Base-by-base conservation (phyloP, 345 rosid species). In the Microthlaspi erraticum region DNA sequence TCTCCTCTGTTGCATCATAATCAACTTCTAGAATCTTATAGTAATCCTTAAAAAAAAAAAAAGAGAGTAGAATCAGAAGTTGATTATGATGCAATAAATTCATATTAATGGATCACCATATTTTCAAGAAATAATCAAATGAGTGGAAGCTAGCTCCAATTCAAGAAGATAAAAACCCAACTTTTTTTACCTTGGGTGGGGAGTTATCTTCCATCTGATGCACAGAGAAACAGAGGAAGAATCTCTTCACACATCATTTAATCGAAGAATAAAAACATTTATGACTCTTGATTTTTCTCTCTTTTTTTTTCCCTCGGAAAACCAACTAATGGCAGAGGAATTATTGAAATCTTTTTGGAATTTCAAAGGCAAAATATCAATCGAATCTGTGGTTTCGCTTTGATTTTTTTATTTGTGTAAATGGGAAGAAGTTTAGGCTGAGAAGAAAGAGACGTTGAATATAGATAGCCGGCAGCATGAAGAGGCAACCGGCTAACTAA, bases 1-100 rank as follows among this genome's bases (percentile, higher is more conserved):
- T 79, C 78, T 90, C 93, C 26, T 88, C 93, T 36, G 88, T 86
- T 73, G 96, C 96, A 72, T 88, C 96, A 78, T 90, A 88, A 71
- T 88, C 96, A 52, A 90, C 86, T 64, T 83, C 85, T 74, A 90
- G 77, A 57, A 88, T 78, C 78, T 88, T 88, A 81, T 90, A 90
- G 80, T 86, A 86, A 77, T 90, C 96, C 96, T 88, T 51, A 66
- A 52, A 12, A 69, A 52, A 68, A 70, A 29, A 66, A 52, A 12
- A 26, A 2, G 4, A 26, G 29, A 26, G 29, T 26, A 3, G 4
- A 26, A 3, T 3, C n/a, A n/a, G n/a, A n/a, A n/a, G n/a, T n/a
- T n/a, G n/a, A n/a, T n/a, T n/a, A n/a, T n/a, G n/a, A n/a, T n/a
- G n/a, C n/a, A n/a, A n/a, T 26, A 26, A 0, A 26, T 26, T 26